These are phyloP conservation scores for Neofusicoccum sp. DNA, from an alignment of 2,329 filamentous ascomycete genomes.

Conservation along the genomic window DNA sequence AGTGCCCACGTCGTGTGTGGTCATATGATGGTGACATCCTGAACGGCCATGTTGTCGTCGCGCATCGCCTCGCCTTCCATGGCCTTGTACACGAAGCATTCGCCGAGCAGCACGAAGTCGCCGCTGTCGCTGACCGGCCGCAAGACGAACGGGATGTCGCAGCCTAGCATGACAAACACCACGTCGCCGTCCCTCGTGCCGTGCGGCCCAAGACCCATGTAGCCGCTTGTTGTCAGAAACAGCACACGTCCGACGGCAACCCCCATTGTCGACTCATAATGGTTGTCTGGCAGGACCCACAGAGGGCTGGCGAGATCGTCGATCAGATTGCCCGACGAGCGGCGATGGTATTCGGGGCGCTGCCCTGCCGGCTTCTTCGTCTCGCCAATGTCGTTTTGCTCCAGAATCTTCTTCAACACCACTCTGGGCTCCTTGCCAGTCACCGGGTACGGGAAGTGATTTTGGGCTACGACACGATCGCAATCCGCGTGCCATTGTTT, in stretches of 20 bases:
- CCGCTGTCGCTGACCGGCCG: conserved; percentile 4
- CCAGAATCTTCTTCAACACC: conserved; percentile 17
- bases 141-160: conserved; percentile 20
- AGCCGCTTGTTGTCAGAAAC: conserved; percentile 15
- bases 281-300: conserved; percentile 9
- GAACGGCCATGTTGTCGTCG: conserved; percentile 14
- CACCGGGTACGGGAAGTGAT: conserved; percentile 9
- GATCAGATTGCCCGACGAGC: conserved; percentile 21
- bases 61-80: conserved; percentile 21
- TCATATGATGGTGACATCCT: conserved; percentile 20
- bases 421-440: not conserved
- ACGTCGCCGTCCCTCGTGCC: conserved; percentile 20
- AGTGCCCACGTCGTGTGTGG: not conserved
- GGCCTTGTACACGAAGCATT: conserved; percentile 21
- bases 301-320: conserved; percentile 19
- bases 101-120: conserved; percentile 16
- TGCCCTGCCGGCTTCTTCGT: not conserved
- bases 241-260: conserved; percentile 20
- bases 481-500: conserved; percentile 13
- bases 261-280: conserved; percentile 18
- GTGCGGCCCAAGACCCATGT: conserved; percentile 21
- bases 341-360: not conserved
- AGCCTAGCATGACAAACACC: conserved; percentile 21
- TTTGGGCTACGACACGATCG: conserved; percentile 2
- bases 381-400: conserved; percentile 3